These are phyloP conservation scores for Cynanchum wilfordii DNA, from an alignment of 257 asterid species.

Conservation along the genomic window DNA sequence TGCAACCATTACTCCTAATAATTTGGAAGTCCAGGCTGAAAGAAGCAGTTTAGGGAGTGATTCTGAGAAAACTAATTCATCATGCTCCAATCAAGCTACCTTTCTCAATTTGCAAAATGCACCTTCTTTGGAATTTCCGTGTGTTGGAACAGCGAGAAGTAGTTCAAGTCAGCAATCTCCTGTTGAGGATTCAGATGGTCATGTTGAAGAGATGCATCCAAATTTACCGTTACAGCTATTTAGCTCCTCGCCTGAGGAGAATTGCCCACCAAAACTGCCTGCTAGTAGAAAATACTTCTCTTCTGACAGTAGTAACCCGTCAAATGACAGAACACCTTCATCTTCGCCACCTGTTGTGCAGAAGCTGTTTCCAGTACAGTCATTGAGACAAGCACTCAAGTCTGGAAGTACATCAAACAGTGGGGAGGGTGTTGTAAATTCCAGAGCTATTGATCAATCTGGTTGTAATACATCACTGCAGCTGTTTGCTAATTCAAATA, in stretches of 20 bases:
- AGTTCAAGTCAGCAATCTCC: constrained; percentile 53
- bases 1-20: constrained; percentile 28
- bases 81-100: constrained; percentile 32
- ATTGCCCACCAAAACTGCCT: constrained; percentile 35
- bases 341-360: constrained; percentile 66
- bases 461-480: constrained; percentile 58
- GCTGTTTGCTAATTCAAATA: constrained; percentile 54
- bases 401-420: constrained; percentile 29
- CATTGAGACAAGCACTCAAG: constrained; percentile 40
- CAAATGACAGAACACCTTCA: constrained; percentile 56
- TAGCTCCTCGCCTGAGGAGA: constrained; percentile 58
- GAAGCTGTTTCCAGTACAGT: constrained; percentile 59
- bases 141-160: constrained; percentile 49
- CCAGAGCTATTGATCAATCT: constrained; percentile 28
- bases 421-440: constrained; percentile 32
- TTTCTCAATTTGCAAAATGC: constrained; percentile 34
- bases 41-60: constrained; percentile 57
- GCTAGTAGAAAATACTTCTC: constrained; percentile 49
- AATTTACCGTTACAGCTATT: constrained; percentile 53
- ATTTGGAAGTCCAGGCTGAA: constrained; percentile 40
- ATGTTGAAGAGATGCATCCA: constrained; percentile 35
- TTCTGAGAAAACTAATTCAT: constrained; percentile 68
- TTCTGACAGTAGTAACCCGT: constrained; percentile 67
- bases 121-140: constrained; percentile 29
- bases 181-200: constrained; percentile 45